phyloP scores from a whole-genome alignment of 495 filamentous ascomycete genomes.

The Daldinia vernicosa region DNA sequence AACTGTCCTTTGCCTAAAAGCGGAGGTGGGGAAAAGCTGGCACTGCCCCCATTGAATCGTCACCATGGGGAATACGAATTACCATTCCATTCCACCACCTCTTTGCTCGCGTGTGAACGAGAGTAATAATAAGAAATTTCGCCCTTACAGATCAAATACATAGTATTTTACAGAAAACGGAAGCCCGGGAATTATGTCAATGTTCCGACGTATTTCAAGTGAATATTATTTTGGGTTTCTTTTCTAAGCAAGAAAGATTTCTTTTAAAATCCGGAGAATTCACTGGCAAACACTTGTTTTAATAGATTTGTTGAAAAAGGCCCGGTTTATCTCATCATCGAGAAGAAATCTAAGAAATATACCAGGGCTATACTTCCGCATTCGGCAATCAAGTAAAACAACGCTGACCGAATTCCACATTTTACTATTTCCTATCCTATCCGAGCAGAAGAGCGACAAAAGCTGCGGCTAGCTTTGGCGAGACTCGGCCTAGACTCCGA shows the following conservation, averaged over 20 bases:
- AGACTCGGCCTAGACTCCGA: conserved; percentile 23
- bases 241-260: neutral
- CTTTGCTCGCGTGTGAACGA: conserved; percentile 16
- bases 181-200: neutral
- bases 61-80: conserved; percentile 43
- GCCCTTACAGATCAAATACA: conserved; percentile 11
- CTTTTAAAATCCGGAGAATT: neutral
- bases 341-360: neutral
- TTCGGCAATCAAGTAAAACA: conserved; percentile 20
- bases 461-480: neutral
- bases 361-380: conserved; percentile 1
- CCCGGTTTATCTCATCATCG: neutral
- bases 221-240: neutral
- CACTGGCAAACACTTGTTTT: neutral
- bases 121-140: neutral
- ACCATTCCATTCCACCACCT: conserved; percentile 25
- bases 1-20: conserved; percentile 37
- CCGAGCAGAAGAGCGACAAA: conserved; percentile 11
- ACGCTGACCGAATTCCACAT: conserved; percentile 11
- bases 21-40: conserved; percentile 34
- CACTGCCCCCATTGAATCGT: conserved; percentile 34
- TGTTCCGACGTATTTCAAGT: neutral
- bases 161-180: neutral
- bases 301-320: neutral
- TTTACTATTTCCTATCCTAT: neutral